Evolutionary conservation across 331 rosid genomes (phyloP).

Genomic region (Saraca asoca): DNA sequence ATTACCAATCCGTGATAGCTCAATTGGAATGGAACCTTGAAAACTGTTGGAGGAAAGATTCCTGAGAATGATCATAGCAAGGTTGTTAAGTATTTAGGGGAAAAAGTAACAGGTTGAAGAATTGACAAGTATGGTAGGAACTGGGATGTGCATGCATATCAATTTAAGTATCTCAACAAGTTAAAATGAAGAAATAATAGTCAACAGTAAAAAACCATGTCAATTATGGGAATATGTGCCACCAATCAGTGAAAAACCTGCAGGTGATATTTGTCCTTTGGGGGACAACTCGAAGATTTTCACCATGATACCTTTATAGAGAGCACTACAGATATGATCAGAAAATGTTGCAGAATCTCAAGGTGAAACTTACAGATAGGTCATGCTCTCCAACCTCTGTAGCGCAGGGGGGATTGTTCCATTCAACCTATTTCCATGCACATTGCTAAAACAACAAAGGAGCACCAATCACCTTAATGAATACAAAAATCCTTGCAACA

Average conservation of each 20-base stretch:
- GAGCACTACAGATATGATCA: constrained; percentile 6
- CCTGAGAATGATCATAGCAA: constrained; percentile 40
- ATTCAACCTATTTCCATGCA: constrained; percentile 85
- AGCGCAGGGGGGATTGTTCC: constrained; percentile 77
- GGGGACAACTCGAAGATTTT: no score
- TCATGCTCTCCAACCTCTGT: constrained; percentile 95
- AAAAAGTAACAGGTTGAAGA: not conserved
- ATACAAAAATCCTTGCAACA: not conserved
- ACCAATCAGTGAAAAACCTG: not conserved
- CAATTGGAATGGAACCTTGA: constrained; percentile 78
- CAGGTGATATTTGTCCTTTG: not conserved
- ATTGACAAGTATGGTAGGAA: not conserved
- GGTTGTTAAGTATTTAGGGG: not conserved
- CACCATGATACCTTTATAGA: not conserved
- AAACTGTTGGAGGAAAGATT: constrained; percentile 87
- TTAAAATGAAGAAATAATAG: no score
- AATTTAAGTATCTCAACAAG: not conserved
- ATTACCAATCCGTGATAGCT: constrained; percentile 90
- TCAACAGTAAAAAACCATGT: no score
- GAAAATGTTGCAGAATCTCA: not conserved
- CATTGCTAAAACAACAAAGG: constrained; percentile 59
- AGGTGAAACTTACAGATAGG: constrained; percentile 78
- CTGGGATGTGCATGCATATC: not conserved
- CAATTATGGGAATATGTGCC: not conserved
- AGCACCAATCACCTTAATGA: constrained; percentile 13